phyloP scores from a whole-genome alignment of 345 rosid species.

The Bruguiera sexangula region DNA sequence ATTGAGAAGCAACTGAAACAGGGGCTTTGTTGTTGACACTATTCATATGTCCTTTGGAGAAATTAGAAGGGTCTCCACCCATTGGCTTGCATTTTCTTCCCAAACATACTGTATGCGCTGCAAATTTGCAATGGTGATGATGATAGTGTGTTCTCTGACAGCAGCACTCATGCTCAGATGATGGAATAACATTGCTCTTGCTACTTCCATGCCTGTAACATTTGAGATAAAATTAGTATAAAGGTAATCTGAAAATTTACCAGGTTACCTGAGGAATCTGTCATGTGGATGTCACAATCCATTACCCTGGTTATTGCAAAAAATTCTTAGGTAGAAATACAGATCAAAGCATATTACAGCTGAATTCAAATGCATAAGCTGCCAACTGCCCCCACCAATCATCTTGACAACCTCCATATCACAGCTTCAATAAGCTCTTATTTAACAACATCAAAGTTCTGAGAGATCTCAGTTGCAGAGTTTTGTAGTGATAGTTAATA shows the following conservation, averaged over 20 bases:
- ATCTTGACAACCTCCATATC: neutral
- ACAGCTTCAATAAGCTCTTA: neutral
- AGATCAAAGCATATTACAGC: neutral
- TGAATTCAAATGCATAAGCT: neutral
- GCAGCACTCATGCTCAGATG: constrained; percentile 29
- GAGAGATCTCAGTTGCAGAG: neutral
- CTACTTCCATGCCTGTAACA: constrained; percentile 29
- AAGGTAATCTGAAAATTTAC: neutral
- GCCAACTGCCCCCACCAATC: neutral
- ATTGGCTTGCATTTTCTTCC: constrained; percentile 23
- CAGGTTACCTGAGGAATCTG: neutral
- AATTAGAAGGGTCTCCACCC: constrained; percentile 17
- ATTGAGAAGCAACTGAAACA: constrained; percentile 20
- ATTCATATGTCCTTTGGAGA: constrained; percentile 14
- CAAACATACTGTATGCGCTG: constrained; percentile 23
- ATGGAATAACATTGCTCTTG: constrained; percentile 9
- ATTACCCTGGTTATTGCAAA: neutral
- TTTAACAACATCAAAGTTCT: neutral
- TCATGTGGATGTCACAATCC: neutral
- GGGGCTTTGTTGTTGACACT: constrained; percentile 18
- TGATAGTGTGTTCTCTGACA: constrained; percentile 23
- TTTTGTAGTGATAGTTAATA: neutral
- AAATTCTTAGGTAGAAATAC: neutral
- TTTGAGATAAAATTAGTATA: neutral
- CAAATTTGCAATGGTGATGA: constrained; percentile 27